These are phyloP conservation scores for Trichocladium antarcticum DNA, from an alignment of 495 filamentous ascomycete species.

Conservation along the genomic window DNA sequence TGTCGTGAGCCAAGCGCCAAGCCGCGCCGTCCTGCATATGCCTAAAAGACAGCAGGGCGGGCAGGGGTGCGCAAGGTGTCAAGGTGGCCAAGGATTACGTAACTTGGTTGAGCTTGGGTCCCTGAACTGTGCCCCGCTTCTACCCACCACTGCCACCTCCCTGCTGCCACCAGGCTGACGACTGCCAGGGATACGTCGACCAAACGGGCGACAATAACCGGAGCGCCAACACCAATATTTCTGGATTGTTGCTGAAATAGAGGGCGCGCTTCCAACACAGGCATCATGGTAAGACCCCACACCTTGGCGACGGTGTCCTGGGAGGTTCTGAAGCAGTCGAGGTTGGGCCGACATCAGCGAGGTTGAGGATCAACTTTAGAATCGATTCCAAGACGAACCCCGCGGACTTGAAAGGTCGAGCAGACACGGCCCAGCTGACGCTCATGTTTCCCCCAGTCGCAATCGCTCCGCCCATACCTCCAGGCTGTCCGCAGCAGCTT, in stretches of 20 bases:
- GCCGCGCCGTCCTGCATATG: too few species aligned
- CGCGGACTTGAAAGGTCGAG: too few species aligned
- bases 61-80: not conserved
- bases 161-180: not conserved
- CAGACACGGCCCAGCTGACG: not conserved
- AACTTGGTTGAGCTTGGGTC: not conserved
- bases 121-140: not conserved
- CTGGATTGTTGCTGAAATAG: not conserved
- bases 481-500: constrained; percentile 90
- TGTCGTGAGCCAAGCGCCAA: not conserved
- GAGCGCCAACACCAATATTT: not conserved
- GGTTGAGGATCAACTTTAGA: too few species aligned
- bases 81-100: constrained; percentile 19
- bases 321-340: too few species aligned
- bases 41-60: too few species aligned
- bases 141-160: constrained; percentile 1
- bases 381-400: too few species aligned
- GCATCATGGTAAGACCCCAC: constrained; percentile 17
- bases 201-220: not conserved
- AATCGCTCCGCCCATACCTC: constrained; percentile 95
- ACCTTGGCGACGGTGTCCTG: not conserved
- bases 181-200: constrained; percentile 4
- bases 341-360: too few species aligned
- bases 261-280: not conserved
- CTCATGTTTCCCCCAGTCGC: constrained; percentile 49